Base-by-base conservation (phyloP, 441 rosid species). In the Aquilaria agallochum region DNA sequence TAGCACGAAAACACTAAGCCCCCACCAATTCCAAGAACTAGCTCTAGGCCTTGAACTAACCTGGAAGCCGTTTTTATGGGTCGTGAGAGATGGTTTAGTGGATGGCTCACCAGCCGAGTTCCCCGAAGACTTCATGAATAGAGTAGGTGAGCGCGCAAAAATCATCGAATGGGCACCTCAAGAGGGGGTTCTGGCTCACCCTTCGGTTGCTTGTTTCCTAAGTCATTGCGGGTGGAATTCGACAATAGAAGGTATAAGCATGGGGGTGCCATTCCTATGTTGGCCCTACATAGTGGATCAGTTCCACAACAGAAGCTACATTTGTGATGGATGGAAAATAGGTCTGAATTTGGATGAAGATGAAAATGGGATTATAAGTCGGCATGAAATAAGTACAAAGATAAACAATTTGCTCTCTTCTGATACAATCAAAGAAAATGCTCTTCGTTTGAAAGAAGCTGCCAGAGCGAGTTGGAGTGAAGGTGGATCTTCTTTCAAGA, bases 171-270 rank as follows among this genome's bases (percentile, higher is more conserved):
- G 86, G 88, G 77, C 83, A 31, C 78, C 82, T 13, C 83, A 85
- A 31, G 88, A 82, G 46, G 67, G 45, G 47, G 88, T 78, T 11
- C 50, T 85, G 13, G 70, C 74, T 56, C 83, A 80, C 56, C 67
- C 81, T 65, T 64, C 80, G 0, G 31, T 66, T 48, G 76, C 79
- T 5, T 83, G 86, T 63, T 85, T 77, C 70, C 34, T 85, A 34
- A 68, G 74, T 9, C 86, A 83, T 12, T 77, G 83, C 2, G 88
- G 88, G 12, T 84, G 90, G 90, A 84, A 76, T 64, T 81, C 87
- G 3, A 78, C 80, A 1, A 31, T 82, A 62, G 88, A 83, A 50
- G 80, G 79, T 48, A 48, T 83, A 33, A 62, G 69, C 60, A 49
- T 56, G 9, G 86, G 86, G 7, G 70, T 79, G 9, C 85, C 82